Percentiles rank a stretch among this genome's conserved stretches.
Conservation (phyloP, 176 grass and related monocot species). For the Ensete glaucum region DNA sequence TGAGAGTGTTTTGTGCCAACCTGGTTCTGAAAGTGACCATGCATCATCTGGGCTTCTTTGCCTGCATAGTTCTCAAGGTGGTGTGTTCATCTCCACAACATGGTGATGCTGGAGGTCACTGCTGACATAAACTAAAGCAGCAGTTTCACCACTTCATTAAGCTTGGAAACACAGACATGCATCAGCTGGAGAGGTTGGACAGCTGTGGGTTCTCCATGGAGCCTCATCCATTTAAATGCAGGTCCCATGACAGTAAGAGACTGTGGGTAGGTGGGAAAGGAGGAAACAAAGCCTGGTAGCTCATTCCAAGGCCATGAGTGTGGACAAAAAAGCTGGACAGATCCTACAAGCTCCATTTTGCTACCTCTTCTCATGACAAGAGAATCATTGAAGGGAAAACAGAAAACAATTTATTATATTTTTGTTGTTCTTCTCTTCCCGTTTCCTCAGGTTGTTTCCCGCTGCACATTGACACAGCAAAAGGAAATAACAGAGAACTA, state of each 20-base stretch:
- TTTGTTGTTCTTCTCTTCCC: constrained; percentile 10
- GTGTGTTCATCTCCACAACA: no score
- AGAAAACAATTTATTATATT: constrained; percentile 1
- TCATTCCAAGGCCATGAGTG: constrained; percentile 2
- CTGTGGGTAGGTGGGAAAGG: constrained; percentile 3
- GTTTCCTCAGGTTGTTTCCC: constrained; percentile 31
- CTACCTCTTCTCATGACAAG: constrained; percentile 36
- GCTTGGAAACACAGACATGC: no score
- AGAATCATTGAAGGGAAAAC: constrained; percentile 7
- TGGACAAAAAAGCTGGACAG: neutral
- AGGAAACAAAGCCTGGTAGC: neutral
- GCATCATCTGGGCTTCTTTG: no score
- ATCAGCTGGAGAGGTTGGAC: no score
- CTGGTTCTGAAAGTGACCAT: no score
- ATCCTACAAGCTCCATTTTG: constrained; percentile 29
- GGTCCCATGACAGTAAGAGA: neutral
- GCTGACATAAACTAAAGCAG: no score
- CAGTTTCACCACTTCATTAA: no score
- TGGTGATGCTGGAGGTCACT: no score
- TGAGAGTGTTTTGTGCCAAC: no score
- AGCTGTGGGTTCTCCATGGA: no score
- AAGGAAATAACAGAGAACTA: constrained; percentile 30
- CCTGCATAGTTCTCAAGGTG: no score
- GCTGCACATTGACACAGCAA: constrained; percentile 46
- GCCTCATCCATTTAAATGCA: neutral